Evolutionary conservation across 768 basidiomycete species (phyloP).

Genomic region (Sistotremastrum suecicum): DNA sequence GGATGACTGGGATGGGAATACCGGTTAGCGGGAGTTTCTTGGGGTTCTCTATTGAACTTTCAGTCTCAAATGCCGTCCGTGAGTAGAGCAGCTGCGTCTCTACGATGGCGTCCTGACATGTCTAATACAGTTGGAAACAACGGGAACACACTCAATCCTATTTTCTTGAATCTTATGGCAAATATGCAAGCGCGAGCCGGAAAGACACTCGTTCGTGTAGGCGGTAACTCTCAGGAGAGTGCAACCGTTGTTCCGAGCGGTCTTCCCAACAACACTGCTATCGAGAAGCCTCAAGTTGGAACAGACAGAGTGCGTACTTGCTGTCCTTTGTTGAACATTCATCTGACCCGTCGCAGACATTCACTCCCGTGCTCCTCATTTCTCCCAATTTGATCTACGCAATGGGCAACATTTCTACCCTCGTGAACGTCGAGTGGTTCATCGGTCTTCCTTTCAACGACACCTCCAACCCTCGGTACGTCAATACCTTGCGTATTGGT

Average conservation of each 20-base stretch:
- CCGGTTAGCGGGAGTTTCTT: constrained; percentile 22
- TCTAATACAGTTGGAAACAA: constrained; percentile 7
- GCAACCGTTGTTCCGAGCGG: constrained; percentile 16
- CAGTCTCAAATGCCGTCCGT: constrained; percentile 19
- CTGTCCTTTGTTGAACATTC: constrained; percentile 17
- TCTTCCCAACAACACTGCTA: constrained; percentile 13
- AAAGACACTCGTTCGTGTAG: constrained; percentile 27
- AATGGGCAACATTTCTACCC: constrained; percentile 29
- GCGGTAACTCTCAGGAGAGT: constrained; percentile 39
- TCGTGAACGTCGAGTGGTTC: constrained; percentile 36
- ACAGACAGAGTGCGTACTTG: constrained; percentile 5
- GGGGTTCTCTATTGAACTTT: constrained; percentile 25
- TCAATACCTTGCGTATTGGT: constrained; percentile 8
- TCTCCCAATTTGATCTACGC: constrained; percentile 36
- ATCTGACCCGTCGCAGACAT: constrained; percentile 25
- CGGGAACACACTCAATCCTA: constrained; percentile 17
- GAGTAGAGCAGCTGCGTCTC: constrained; percentile 2
- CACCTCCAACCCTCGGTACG: constrained; percentile 34
- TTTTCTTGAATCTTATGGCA: constrained; percentile 35
- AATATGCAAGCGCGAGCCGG: constrained; percentile 29
- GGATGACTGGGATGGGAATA: constrained; percentile 12
- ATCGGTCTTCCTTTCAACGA: constrained; percentile 54
- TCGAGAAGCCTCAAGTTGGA: constrained; percentile 17
- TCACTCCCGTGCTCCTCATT: constrained; percentile 36
- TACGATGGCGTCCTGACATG: background rate